Percentiles rank a stretch among this genome's conserved stretches.
Evolutionary conservation across 2,329 filamentous ascomycete genomes (phyloP).

Genomic region (Microdochium nivale): DNA sequence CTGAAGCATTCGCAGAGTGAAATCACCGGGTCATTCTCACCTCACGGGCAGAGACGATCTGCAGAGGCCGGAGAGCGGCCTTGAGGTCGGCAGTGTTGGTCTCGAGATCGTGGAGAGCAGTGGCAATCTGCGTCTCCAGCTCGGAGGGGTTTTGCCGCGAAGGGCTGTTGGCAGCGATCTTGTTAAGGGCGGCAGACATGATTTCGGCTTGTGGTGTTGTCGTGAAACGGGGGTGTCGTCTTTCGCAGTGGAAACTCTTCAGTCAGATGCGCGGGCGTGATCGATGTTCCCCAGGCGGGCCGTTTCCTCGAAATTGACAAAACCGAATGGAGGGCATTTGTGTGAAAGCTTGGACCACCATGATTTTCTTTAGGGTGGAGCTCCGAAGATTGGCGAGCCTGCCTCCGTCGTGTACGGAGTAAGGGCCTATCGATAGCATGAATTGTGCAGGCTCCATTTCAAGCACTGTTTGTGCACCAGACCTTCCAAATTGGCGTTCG

Average conservation of each 20-base stretch:
- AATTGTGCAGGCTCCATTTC: too few relatives aligned
- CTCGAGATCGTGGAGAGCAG: conserved; percentile 98
- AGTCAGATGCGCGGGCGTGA: conserved; percentile 6
- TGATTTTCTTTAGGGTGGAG: too few relatives aligned
- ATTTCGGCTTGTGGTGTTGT: conserved; percentile 31
- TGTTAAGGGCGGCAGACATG: conserved; percentile 76
- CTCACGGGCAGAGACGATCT: conserved; percentile 98
- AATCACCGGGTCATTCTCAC: conserved; percentile 53
- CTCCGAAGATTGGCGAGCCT: too few relatives aligned
- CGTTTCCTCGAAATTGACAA: not conserved
- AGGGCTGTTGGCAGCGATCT: conserved; percentile 96
- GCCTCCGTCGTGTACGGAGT: too few relatives aligned
- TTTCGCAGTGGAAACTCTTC: conserved; percentile 4
- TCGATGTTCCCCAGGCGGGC: not conserved
- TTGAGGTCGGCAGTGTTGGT: conserved; percentile 98
- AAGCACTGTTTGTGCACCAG: too few relatives aligned
- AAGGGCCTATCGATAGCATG: too few relatives aligned
- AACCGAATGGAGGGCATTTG: not conserved
- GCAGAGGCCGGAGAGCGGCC: conserved; percentile 89
- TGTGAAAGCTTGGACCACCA: not conserved
- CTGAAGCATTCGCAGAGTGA: not conserved
- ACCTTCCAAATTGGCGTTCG: too few relatives aligned
- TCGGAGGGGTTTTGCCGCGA: conserved; percentile 94
- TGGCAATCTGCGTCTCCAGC: conserved; percentile 94
- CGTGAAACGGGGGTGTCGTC: conserved; percentile 6